A percentile compares a stretch with the other conserved stretches of the same genome.
Conservation (phyloP, 2,329 filamentous ascomycete genomes). For the Karstenula rhodostoma region DNA sequence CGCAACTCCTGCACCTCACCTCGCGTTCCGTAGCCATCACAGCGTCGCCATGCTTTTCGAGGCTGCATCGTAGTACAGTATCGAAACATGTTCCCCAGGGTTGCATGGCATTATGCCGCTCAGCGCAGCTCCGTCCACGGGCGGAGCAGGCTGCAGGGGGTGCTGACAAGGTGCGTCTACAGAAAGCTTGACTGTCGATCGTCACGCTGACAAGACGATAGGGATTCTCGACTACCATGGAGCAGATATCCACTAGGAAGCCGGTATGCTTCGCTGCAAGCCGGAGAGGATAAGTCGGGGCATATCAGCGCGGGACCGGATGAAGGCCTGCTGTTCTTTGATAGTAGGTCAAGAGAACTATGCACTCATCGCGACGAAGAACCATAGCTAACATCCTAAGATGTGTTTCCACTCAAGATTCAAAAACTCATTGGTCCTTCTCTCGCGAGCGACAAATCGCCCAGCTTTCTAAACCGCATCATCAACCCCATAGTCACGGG, state of each 20-base stretch:
- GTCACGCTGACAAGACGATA: slow-evolving; percentile 15
- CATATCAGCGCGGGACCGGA: slow-evolving; percentile 80
- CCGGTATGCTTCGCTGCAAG: slow-evolving; percentile 49
- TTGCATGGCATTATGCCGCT: slow-evolving; percentile 25
- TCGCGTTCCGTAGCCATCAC: slow-evolving; percentile 1
- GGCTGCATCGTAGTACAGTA: background rate
- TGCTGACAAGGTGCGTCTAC: slow-evolving; percentile 31
- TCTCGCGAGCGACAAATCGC: slow-evolving; percentile 56
- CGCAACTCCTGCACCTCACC: background rate
- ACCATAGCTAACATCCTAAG: slow-evolving; percentile 54
- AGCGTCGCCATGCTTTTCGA: background rate
- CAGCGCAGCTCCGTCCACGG: background rate
- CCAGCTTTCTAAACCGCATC: slow-evolving; percentile 60
- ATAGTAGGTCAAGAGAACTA: slow-evolving; percentile 68
- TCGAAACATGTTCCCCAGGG: slow-evolving; percentile 10
- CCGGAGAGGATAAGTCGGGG: slow-evolving; percentile 73
- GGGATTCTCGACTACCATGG: slow-evolving; percentile 13
- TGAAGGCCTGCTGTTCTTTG: slow-evolving; percentile 88
- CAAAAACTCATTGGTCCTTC: slow-evolving; percentile 67
- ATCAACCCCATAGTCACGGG: slow-evolving; percentile 61
- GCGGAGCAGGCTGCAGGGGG: slow-evolving; percentile 24
- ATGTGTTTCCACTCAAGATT: slow-evolving; percentile 84
- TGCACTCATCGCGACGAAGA: background rate
- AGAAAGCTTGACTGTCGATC: slow-evolving; percentile 34
- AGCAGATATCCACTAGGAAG: slow-evolving; percentile 14